Conservation (phyloP, 345 rosid genomes). For the Brassica cretica region DNA sequence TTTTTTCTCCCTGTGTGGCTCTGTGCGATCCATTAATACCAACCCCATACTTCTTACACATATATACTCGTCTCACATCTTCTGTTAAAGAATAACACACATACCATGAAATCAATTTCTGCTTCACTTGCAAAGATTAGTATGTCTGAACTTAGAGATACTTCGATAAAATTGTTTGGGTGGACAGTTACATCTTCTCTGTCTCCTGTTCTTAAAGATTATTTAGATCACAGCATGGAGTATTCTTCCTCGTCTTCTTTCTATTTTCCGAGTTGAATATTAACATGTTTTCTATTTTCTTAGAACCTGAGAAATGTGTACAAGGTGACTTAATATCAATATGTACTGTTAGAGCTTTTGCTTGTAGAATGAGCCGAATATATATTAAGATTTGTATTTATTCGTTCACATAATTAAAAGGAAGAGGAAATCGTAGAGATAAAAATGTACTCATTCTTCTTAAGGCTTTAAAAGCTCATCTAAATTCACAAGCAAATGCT, state of each 20-base stretch:
- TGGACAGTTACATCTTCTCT: conserved; percentile 28
- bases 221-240: conserved; percentile 13
- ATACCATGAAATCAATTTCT: conserved; percentile 1
- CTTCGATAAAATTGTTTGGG: conserved; percentile 32
- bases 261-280: background rate
- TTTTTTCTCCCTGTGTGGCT: conserved; percentile 32
- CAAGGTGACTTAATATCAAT: background rate
- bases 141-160: conserved; percentile 22
- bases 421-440: background rate
- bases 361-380: background rate
- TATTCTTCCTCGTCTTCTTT: conserved; percentile 20
- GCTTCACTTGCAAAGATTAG: conserved; percentile 1
- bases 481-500: background rate
- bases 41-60: conserved; percentile 23
- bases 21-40: conserved; percentile 23
- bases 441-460: background rate
- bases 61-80: conserved; percentile 20
- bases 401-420: background rate
- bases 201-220: background rate
- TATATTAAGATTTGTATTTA: background rate
- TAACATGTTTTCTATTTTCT: background rate
- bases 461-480: background rate
- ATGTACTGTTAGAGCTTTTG: background rate
- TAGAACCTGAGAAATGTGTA: background rate
- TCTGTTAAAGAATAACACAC: conserved; percentile 21